Base-by-base conservation (phyloP, 2,329 filamentous ascomycete genomes). In the Diaporthe longicolla region DNA sequence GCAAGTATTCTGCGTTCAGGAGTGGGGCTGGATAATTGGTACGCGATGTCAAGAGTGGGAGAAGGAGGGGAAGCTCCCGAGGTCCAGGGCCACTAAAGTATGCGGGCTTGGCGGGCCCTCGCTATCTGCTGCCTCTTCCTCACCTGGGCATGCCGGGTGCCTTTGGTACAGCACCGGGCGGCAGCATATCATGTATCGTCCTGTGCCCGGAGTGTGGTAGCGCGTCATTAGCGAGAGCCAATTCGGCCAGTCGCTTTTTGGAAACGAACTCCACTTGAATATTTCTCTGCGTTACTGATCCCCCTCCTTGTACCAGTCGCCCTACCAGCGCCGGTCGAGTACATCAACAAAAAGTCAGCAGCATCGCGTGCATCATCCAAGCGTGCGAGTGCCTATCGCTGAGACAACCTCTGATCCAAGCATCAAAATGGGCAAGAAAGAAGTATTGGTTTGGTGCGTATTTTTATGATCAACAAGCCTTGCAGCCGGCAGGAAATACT, bases 351-450 rank as follows among this genome's bases (percentile, higher is more conserved):
- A 9, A 1, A 50, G 21, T 50, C 19, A 37, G 21, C 40, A 26
- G 9, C 45, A 37, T 40, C 35, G 8, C 24, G 21, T 24, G 45
- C 63, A 32, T n/a, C 21, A 26, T 43, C 40, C 17, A 43, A 19
- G 17, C 37, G 29, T 4, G 17, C 26, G 29, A 37, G 61, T 8
- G 32, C 29, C 7, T 13, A 11, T 26, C 7, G 24, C 19, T 0
- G 1, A 50, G 8, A 6, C 19, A 37, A 26, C 10, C 13, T 29
- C 32, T 43, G 9, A 40, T 21, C 29, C 0, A 32, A 54, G 19
- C 40, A 66, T 43, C 43, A 75, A 37, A 26, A 77, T 78, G 75
- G 78, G 77, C 68, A 79, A 79, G 75, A 79, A 79, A 71, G 77
- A 79, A 57, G 75, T 79, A 40, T 75, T 80, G 32, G 77, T 77